phyloP scores from a whole-genome alignment of 257 asterid genomes.

The Salvia rosmarinus region DNA sequence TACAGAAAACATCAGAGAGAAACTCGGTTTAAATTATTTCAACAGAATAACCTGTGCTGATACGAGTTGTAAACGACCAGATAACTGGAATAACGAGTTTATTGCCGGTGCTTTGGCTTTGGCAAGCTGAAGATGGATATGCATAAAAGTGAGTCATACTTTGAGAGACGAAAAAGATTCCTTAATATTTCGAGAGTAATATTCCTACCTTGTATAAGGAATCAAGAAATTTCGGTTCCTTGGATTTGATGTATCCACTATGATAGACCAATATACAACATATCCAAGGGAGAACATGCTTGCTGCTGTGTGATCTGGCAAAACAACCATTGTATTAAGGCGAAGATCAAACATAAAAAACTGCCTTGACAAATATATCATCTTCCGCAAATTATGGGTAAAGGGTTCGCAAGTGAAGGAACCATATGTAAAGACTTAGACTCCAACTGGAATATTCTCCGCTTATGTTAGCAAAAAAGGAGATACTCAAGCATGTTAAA shows the following conservation, averaged over 20 bases:
- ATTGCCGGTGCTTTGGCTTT: slow-evolving; percentile 59
- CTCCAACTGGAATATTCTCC: neutral
- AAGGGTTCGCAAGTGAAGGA: neutral
- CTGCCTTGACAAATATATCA: neutral
- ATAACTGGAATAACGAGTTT: slow-evolving; percentile 64
- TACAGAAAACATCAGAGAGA: neutral
- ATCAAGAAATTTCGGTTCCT: slow-evolving; percentile 71
- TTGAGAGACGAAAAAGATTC: neutral
- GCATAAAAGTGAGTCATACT: slow-evolving; percentile 6
- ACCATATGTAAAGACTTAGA: neutral
- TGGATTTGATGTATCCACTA: slow-evolving; percentile 57
- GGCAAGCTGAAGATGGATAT: slow-evolving; percentile 55
- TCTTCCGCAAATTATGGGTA: neutral
- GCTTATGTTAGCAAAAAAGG: neutral
- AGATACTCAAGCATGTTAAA: neutral
- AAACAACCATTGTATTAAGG: slow-evolving; percentile 17
- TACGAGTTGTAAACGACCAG: slow-evolving; percentile 93
- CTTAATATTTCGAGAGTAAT: neutral
- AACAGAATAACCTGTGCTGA: slow-evolving; percentile 67
- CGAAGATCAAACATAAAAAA: slow-evolving; percentile 19
- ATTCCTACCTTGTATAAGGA: slow-evolving; percentile 72
- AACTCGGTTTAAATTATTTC: neutral
- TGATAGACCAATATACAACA: slow-evolving; percentile 68
- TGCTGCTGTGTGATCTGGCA: slow-evolving; percentile 59
- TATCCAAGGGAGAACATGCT: slow-evolving; percentile 82